phyloP scores from a whole-genome alignment of 352 stramenopile genomes.

The Globisporangium paroecandrum region DNA sequence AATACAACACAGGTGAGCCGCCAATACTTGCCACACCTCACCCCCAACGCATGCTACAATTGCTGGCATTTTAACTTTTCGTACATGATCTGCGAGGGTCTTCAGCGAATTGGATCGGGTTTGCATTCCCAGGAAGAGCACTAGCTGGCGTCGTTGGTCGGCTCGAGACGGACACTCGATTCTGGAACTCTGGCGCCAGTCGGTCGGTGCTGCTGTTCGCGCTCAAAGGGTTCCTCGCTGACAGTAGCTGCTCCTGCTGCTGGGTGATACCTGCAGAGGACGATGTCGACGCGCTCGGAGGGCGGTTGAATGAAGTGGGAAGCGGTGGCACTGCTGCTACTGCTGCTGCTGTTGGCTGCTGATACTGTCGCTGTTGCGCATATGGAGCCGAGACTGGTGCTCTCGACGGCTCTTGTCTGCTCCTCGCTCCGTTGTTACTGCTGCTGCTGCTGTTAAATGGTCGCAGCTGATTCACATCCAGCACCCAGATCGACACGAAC shows the following conservation, averaged over 20 bases:
- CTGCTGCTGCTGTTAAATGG: constrained; percentile 45
- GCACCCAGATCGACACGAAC: constrained; percentile 77
- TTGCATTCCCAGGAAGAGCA: neutral
- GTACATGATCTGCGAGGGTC: constrained; percentile 20
- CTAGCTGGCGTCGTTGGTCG: constrained; percentile 28
- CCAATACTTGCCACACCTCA: neutral
- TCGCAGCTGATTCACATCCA: constrained; percentile 69
- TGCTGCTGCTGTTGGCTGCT: constrained; percentile 4
- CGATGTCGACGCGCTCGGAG: neutral
- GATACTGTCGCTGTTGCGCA: constrained; percentile 1
- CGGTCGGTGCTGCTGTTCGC: constrained; percentile 11
- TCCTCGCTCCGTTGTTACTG: constrained; percentile 10
- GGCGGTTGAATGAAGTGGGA: neutral
- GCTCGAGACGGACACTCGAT: constrained; percentile 17
- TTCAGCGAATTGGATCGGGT: constrained; percentile 14
- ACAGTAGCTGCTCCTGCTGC: constrained; percentile 3
- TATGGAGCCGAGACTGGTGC: constrained; percentile 20
- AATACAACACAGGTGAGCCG: neutral
- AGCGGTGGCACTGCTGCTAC: neutral
- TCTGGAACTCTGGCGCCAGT: constrained; percentile 16
- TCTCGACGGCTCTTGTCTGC: constrained; percentile 11
- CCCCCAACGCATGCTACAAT: neutral
- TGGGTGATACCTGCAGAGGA: neutral
- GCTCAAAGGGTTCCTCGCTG: neutral
- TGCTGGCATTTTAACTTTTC: neutral